These are phyloP conservation scores for Oehlia diaphana DNA, from an alignment of 192 early-diverging fungal genomes.

Conservation along the genomic window DNA sequence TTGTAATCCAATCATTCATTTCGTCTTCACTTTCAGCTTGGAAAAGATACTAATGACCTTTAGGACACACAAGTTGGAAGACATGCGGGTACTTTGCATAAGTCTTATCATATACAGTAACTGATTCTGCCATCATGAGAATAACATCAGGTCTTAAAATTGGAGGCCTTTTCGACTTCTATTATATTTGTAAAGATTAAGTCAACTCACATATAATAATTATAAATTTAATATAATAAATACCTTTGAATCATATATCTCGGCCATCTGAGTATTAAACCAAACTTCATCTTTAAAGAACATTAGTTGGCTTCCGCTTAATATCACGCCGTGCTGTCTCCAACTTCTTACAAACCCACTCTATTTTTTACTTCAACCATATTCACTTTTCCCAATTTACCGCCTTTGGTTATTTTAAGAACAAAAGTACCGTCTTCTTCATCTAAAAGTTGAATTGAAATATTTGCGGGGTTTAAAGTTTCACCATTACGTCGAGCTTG, in stretches of 20 bases:
- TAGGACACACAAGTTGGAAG: slow-evolving; percentile 67
- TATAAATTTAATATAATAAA: background rate
- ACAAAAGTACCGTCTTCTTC: slow-evolving; percentile 33
- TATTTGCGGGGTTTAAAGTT: background rate
- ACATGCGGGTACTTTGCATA: slow-evolving; percentile 79
- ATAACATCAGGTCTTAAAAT: slow-evolving; percentile 31
- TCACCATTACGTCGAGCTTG: slow-evolving; percentile 13
- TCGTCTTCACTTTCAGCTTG: slow-evolving; percentile 65
- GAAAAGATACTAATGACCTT: slow-evolving; percentile 72
- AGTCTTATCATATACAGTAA: slow-evolving; percentile 65
- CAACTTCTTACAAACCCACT: slow-evolving; percentile 61
- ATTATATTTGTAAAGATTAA: background rate
- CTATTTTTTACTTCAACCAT: slow-evolving; percentile 61
- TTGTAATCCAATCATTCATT: slow-evolving; percentile 80
- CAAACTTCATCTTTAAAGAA: slow-evolving; percentile 63
- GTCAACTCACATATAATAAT: background rate
- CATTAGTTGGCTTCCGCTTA: slow-evolving; percentile 75
- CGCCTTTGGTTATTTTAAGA: slow-evolving; percentile 64
- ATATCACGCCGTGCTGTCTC: slow-evolving; percentile 71
- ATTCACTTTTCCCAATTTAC: slow-evolving; percentile 73
- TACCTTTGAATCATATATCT: slow-evolving; percentile 1
- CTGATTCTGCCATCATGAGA: slow-evolving; percentile 52
- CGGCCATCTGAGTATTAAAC: slow-evolving; percentile 48
- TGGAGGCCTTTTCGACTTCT: slow-evolving; percentile 29
- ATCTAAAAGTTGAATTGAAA: slow-evolving; percentile 9